These are phyloP conservation scores for Fistulifera pelliculosa DNA, from an alignment of 108 stramenopile species.

Conservation along the genomic window DNA sequence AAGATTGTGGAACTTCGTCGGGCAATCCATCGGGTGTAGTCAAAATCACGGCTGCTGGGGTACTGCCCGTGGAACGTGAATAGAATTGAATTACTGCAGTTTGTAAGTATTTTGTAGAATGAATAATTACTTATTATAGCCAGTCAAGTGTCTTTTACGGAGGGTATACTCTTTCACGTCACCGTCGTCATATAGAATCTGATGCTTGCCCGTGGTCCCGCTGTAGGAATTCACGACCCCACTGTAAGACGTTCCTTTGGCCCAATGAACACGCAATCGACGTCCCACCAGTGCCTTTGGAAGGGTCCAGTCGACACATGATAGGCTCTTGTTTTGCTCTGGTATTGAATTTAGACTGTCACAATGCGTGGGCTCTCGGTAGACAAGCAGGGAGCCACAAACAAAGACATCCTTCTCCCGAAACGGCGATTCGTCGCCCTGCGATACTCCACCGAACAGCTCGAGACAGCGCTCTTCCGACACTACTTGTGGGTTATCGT, in stretches of 20 bases:
- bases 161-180: constrained; percentile 32
- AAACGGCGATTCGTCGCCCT: not conserved
- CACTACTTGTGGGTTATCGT: not conserved
- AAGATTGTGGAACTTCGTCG: constrained; percentile 47
- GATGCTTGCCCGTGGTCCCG: constrained; percentile 27
- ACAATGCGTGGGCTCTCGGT: constrained; percentile 2
- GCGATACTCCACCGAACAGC: not conserved
- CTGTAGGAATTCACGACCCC: constrained; percentile 27
- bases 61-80: constrained; percentile 28
- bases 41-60: constrained; percentile 52
- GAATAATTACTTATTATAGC: constrained; percentile 7
- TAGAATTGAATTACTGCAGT: too few species aligned
- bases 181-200: constrained; percentile 40
- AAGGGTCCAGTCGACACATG: not conserved
- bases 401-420: not conserved
- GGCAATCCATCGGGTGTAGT: constrained; percentile 42
- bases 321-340: not conserved
- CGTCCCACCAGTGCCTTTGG: constrained; percentile 22
- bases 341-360: constrained; percentile 2
- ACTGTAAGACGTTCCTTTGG: constrained; percentile 38
- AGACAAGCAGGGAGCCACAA: not conserved
- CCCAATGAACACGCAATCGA: constrained; percentile 28
- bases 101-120: too few species aligned
- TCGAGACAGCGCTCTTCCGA: not conserved
- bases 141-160: constrained; percentile 33